These are phyloP conservation scores for Colletotrichum higginsianum DNA, from an alignment of 2,329 filamentous ascomycete species.

Conservation along the genomic window DNA sequence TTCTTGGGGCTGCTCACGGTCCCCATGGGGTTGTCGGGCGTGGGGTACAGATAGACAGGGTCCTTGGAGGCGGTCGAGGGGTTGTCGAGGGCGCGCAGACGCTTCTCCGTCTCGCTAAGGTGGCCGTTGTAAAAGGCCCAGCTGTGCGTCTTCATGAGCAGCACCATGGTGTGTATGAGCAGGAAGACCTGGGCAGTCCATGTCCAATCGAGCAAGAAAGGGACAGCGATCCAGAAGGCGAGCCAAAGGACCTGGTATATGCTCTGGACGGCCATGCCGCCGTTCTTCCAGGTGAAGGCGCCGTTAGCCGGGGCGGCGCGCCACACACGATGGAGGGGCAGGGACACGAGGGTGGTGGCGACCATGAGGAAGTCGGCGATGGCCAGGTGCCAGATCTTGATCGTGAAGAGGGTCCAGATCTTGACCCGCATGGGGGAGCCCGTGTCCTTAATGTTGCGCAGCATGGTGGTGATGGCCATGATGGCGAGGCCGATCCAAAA, in stretches of 20 bases:
- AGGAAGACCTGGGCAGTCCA: conserved; percentile 99
- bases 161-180: conserved; percentile 88
- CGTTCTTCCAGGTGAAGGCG: conserved; percentile 79
- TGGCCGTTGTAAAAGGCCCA: conserved; percentile 99
- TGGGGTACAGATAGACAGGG: conserved; percentile 84
- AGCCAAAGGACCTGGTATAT: conserved; percentile 86
- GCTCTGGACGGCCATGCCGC: conserved; percentile 88
- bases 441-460: conserved; percentile 94
- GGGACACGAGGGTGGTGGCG: conserved; percentile 76
- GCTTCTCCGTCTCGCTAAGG: conserved; percentile 87
- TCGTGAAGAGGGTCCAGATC: conserved; percentile 90
- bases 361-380: conserved; percentile 91
- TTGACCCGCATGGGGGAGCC: conserved; percentile 87
- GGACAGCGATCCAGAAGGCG: conserved; percentile 84
- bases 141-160: conserved; percentile 99
- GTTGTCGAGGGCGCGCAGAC: conserved; percentile 83
- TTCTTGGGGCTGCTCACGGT: conserved; percentile 47
- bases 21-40: conserved; percentile 67
- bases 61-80: conserved; percentile 71
- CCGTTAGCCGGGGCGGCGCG: conserved; percentile 65
- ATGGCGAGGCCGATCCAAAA: conserved; percentile 98
- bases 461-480: conserved; percentile 95
- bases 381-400: conserved; percentile 90
- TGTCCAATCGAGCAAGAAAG: conserved; percentile 90
- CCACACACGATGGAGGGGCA: conserved; percentile 81